Percentiles rank a stretch among this genome's conserved stretches.
Evolutionary conservation across 2,329 filamentous ascomycete genomes (phyloP).

Genomic region (Neonectria punicea): DNA sequence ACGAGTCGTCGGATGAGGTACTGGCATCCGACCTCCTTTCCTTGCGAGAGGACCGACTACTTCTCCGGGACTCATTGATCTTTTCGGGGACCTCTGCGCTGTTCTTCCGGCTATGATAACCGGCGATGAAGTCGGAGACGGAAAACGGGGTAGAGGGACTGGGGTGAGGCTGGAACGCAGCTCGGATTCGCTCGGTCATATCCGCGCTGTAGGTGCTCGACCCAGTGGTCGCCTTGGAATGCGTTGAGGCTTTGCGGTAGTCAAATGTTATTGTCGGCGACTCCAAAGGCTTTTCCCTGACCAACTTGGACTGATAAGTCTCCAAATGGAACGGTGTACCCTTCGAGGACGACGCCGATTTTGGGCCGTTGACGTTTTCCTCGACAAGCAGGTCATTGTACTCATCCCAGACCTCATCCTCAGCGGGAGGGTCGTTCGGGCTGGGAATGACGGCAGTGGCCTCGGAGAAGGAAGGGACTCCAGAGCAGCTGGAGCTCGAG

Average conservation of each 20-base stretch:
- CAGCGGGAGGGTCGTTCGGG: conserved; percentile 69
- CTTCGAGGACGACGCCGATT: conserved; percentile 66
- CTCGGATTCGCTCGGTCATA: conserved; percentile 63
- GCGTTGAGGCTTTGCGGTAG: conserved; percentile 45
- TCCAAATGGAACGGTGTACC: conserved; percentile 68
- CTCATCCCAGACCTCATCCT: conserved; percentile 95
- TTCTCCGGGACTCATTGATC: conserved; percentile 44
- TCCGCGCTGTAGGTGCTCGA: conserved; percentile 67
- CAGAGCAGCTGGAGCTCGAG: conserved; percentile 72
- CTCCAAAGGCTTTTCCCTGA: conserved; percentile 53
- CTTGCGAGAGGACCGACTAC: conserved; percentile 46
- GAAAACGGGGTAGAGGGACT: conserved; percentile 58
- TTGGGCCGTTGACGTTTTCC: conserved; percentile 55
- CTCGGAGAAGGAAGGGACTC: conserved; percentile 66
- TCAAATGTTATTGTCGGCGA: conserved; percentile 58
- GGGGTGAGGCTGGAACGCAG: conserved; percentile 56
- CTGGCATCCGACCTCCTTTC: conserved; percentile 56
- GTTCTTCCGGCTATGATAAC: conserved; percentile 36
- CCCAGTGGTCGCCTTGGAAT: conserved; percentile 49
- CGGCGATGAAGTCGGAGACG: conserved; percentile 52
- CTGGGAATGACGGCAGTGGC: conserved; percentile 75
- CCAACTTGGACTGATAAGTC: conserved; percentile 53
- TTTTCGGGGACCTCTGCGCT: conserved; percentile 38
- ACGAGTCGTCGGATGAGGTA: conserved; percentile 66
- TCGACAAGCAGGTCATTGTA: conserved; percentile 90